Evolutionary conservation across 192 early-diverging fungal genomes (phyloP).

Genomic region (Gonapodya prolifera): DNA sequence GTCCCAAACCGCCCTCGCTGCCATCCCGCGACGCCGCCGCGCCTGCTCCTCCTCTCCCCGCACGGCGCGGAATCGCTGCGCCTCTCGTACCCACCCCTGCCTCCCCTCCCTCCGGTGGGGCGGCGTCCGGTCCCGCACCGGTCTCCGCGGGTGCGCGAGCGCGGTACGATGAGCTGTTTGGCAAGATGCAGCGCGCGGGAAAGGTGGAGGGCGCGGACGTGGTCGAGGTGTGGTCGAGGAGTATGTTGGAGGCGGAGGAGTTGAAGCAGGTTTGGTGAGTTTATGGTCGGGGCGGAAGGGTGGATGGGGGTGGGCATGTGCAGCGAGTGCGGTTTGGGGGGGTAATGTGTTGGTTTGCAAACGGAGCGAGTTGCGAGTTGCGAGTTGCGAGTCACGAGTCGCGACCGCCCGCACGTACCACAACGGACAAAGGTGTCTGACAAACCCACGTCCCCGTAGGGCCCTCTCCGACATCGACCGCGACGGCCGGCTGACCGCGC

Average conservation of each 20-base stretch:
- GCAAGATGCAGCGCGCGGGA: background rate
- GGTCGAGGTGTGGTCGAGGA: background rate
- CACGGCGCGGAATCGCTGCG: too few species aligned
- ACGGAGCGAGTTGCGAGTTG: too few species aligned
- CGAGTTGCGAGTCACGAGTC: too few species aligned
- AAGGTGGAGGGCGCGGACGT: background rate
- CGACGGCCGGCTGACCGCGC: background rate
- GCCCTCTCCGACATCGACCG: background rate
- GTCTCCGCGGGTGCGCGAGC: background rate
- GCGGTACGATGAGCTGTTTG: background rate
- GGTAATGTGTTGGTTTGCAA: too few species aligned
- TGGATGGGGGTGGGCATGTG: too few species aligned
- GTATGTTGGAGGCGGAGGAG: background rate
- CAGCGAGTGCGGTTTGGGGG: too few species aligned
- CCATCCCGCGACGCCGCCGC: background rate
- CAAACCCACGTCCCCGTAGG: background rate
- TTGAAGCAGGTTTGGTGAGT: background rate
- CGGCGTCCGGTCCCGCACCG: background rate
- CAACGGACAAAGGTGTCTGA: too few species aligned
- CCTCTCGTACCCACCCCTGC: background rate
- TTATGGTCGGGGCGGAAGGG: background rate
- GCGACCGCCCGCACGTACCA: too few species aligned
- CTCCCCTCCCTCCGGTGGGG: background rate
- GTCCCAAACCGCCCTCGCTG: background rate
- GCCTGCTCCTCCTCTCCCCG: background rate